phyloP scores from a whole-genome alignment of 2,329 filamentous ascomycete genomes.

The Neopestalotiopsis sp. region DNA sequence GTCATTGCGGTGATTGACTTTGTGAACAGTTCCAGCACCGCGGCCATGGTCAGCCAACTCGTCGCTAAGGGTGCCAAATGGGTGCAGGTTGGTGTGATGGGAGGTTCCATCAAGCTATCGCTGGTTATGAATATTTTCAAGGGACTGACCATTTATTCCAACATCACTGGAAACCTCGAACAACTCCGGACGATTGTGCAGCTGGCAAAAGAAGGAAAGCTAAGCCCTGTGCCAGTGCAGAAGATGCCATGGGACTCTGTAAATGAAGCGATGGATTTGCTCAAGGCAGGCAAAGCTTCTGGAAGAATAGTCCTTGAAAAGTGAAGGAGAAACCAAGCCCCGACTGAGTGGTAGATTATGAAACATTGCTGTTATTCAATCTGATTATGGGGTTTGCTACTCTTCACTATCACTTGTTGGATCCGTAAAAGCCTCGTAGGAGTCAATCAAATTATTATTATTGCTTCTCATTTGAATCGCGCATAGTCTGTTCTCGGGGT shows the following conservation, averaged over 20 bases:
- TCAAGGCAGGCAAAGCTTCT: background rate
- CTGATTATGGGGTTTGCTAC: too few relatives aligned
- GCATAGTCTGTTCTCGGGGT: too few relatives aligned
- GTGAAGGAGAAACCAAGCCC: background rate
- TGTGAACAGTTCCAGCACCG: background rate
- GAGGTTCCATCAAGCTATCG: background rate
- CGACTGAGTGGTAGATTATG: too few relatives aligned
- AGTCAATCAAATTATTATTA: too few relatives aligned
- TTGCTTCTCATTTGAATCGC: too few relatives aligned
- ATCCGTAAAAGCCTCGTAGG: too few relatives aligned
- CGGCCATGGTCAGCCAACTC: background rate
- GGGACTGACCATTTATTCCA: background rate
- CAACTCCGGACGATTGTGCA: background rate
- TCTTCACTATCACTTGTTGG: too few relatives aligned
- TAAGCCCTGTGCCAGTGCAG: background rate
- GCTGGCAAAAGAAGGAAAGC: background rate
- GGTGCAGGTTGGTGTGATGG: conserved; percentile 4
- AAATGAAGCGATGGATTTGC: background rate
- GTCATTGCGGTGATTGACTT: conserved; percentile 3
- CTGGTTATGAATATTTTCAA: conserved; percentile 6
- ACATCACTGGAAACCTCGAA: background rate
- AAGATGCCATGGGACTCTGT: conserved; percentile 1
- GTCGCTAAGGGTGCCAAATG: background rate
- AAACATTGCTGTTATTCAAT: too few relatives aligned
- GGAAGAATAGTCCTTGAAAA: background rate